Conservation (phyloP, 345 rosid species). For the Salix exigua region DNA sequence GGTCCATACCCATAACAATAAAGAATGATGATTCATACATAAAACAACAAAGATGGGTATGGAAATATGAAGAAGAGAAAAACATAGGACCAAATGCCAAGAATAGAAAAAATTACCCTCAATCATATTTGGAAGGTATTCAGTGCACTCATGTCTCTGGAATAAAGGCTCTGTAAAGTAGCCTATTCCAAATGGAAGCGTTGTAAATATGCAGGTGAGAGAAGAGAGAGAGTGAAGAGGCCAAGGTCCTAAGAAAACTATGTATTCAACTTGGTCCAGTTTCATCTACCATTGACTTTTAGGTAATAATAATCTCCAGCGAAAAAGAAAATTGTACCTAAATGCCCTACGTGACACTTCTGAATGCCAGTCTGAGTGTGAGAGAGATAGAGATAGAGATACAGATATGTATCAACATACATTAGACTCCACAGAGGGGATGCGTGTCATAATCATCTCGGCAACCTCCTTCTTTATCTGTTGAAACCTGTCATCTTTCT, state of each 20-base stretch:
- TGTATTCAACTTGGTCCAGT: background rate
- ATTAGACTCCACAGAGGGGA: slow-evolving; percentile 59
- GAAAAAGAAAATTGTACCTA: background rate
- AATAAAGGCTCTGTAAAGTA: background rate
- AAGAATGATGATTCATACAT: background rate
- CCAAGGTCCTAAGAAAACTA: too few relatives aligned
- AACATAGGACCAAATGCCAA: background rate
- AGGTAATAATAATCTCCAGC: background rate
- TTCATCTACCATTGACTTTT: background rate
- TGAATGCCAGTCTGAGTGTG: background rate
- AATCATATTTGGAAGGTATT: too few relatives aligned
- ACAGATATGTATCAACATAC: slow-evolving; percentile 27
- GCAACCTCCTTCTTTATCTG: slow-evolving; percentile 72
- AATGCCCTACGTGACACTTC: background rate
- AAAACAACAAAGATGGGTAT: background rate
- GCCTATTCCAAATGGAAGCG: background rate
- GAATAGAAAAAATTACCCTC: background rate
- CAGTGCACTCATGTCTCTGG: too few relatives aligned
- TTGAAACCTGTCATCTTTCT: slow-evolving; percentile 79
- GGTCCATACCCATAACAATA: background rate
- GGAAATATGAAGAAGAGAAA: background rate
- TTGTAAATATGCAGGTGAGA: too few relatives aligned
- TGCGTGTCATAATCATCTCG: slow-evolving; percentile 62
- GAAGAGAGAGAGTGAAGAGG: too few relatives aligned
- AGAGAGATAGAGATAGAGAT: slow-evolving; percentile 3